Evolutionary conservation across 1,284 basidiomycete genomes (phyloP).

Genomic region (Pseudozyma sp.): DNA sequence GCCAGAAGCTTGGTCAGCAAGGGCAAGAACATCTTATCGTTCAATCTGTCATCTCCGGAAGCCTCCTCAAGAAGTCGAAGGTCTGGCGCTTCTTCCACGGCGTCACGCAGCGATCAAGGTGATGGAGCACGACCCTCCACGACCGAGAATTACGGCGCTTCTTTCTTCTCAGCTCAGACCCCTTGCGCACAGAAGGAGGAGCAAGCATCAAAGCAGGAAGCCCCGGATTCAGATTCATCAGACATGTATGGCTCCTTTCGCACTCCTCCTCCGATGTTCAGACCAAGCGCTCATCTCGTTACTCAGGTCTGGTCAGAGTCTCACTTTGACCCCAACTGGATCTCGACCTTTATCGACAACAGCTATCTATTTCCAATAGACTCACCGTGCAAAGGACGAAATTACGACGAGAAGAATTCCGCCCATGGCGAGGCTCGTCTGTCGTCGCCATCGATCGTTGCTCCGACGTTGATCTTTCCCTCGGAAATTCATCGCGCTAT

Average conservation of each 20-base stretch:
- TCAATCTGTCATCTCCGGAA: slow-evolving; percentile 1
- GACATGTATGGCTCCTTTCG: neutral
- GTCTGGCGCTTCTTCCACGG: neutral
- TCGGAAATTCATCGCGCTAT: too few relatives aligned
- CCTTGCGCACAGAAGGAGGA: neutral
- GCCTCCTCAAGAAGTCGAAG: neutral
- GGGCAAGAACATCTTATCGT: slow-evolving; percentile 20
- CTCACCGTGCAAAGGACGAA: neutral
- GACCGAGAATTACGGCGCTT: neutral
- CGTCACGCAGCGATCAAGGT: neutral
- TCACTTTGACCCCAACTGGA: slow-evolving; percentile 1
- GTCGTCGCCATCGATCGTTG: too few relatives aligned
- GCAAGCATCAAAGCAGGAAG: neutral
- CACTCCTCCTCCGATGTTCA: neutral
- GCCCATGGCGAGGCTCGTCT: neutral
- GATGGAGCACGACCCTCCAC: neutral
- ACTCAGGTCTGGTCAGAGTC: neutral
- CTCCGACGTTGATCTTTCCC: too few relatives aligned
- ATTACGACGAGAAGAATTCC: neutral
- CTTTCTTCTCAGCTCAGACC: neutral
- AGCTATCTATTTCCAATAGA: slow-evolving; percentile 8
- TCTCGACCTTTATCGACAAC: slow-evolving; percentile 24
- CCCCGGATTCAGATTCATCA: neutral
- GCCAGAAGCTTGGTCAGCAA: slow-evolving; percentile 17
- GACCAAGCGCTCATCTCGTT: neutral